Base-by-base conservation (phyloP, 495 filamentous ascomycete genomes). In the Xylaria nigripes region DNA sequence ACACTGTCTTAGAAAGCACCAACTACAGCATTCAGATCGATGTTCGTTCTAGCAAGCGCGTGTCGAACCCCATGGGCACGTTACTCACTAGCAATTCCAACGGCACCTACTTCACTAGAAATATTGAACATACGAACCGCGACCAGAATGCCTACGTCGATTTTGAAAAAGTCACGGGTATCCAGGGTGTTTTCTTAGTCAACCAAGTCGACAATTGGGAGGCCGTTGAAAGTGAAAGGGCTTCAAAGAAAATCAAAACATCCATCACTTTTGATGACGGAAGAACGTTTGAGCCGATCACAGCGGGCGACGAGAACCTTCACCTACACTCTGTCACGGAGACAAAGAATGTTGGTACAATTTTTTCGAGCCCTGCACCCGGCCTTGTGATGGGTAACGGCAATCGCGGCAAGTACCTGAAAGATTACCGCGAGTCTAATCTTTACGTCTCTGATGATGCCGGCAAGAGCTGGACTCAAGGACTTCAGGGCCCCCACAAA, bases 21-120 rank as follows among this genome's bases (percentile, higher is more conserved):
- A 88, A 95, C 59, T 95, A 97, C 74, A 95, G 91, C 72, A 89
- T 98, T 55, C 90, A 96, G 67, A 83, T 98, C 38, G 90, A 97
- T 74, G 91, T 97, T 57, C 81, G 89, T 75, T 87, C 83, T 1
- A 80, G 81, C 10, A 67, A 42, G 54, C 63, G 64, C 5, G 70
- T 75, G 27, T 73, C 72, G 2, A 80, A 73, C 32, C 83, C 86
- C 5, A 89, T 96, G 80, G 93, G 93, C 21, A 81, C 86, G 2
- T 75, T 96, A 18, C 88, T 94, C 60, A 92, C 87, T 8, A 96
- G 92, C 63, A 97, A 97, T 60, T 95, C 89, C 18, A 93, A 96
- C 62, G 93, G 93, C 41, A 95, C 90, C 2, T 96, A 94, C 65
- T 98, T 96, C 68, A 90, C 82, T 0, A 81, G 84, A 50, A 96